Evolutionary conservation across 2,329 filamentous ascomycete genomes (phyloP), one percentile per base, ranked within the genome.

Genomic region (Plenodomus biglobosus): DNA sequence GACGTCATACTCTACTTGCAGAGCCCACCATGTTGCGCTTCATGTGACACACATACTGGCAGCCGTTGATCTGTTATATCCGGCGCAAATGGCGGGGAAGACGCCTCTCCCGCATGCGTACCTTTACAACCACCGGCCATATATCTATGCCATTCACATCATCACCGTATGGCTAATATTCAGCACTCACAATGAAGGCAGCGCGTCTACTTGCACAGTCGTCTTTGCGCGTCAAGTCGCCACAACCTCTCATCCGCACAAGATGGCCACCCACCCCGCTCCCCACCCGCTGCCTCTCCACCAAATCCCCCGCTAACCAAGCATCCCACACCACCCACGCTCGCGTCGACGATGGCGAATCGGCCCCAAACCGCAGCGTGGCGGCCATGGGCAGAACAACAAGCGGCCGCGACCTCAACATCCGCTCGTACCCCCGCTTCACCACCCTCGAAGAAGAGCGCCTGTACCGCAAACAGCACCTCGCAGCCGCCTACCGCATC

Each of bases 341-440:
- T 15, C 65, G 59, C 34, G 64, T 69, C 17, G 62, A 69, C 42
- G 56, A 62, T 47, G 59, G 59, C 8, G 74, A 78, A 40, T 66
- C 67, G 13, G 62, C 57, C 13, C 66, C 65, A 22, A 79, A 79
- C 59, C 71, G 69, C 34, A 66, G 62, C 1, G 71, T 78, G 3
- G 73, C 73, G 22, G 75, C 77, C 3, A 68, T 78, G 40, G 78
- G 78, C 3, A 73, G 71, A 52, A 78, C 76, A 0, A 72, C 68
- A 8, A 72, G 68, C 1, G 78, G 78, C 17, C 73, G 73, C 52
- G 69, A 70, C 8, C 66, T 80, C 27, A 76, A 73, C 52, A 75
- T 80, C 19, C 67, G 77, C 20, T 68, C 72, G 27, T 79, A 80
- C 56, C 71, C 71, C 11, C 64, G 56, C 8, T 76, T 75, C 43